Conservation (phyloP, 345 rosid genomes). For the Eucalyptus viminalis region DNA sequence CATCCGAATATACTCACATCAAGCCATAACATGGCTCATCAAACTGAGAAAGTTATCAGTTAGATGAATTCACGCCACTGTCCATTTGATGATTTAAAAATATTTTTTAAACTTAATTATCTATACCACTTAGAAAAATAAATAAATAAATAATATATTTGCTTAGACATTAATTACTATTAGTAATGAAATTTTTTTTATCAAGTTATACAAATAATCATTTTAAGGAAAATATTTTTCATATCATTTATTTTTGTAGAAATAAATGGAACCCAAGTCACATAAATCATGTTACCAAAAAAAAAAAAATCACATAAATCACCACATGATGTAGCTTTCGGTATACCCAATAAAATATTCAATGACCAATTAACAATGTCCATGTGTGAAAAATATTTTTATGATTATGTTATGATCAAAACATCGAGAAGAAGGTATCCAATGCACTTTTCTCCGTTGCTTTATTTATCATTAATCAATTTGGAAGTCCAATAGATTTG, state of each 20-base stretch:
- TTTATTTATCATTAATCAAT: background rate
- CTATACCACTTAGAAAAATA: no score
- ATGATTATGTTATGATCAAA: background rate
- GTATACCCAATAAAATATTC: background rate
- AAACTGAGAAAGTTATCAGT: background rate
- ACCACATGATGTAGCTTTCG: background rate
- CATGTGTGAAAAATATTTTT: background rate
- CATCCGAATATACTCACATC: background rate
- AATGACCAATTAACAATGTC: background rate
- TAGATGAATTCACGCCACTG: background rate
- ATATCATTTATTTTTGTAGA: no score
- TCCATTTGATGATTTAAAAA: no score
- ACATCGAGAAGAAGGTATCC: background rate
- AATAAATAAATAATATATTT: no score
- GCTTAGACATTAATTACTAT: no score
- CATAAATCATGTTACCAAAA: background rate
- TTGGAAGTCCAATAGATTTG: background rate
- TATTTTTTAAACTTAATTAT: no score
- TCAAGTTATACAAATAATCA: no score
- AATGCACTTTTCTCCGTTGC: background rate
- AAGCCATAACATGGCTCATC: background rate
- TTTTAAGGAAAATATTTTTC: no score
- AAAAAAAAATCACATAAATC: background rate
- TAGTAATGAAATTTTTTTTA: no score
- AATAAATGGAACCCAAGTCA: background rate